Evolutionary conservation across 2,329 filamentous ascomycete genomes (phyloP).

Genomic region (Ophiostoma montium): DNA sequence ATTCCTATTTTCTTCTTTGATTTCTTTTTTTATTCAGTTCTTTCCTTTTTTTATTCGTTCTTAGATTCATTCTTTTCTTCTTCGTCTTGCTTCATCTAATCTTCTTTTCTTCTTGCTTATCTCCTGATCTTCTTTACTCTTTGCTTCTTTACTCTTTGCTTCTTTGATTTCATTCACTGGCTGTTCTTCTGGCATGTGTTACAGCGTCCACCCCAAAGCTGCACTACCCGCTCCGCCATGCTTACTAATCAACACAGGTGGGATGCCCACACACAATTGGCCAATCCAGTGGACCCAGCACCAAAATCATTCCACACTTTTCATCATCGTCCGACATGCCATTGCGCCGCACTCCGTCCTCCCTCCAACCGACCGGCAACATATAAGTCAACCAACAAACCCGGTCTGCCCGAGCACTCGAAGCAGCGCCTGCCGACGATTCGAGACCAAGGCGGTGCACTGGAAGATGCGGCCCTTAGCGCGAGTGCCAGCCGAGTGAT

Average conservation of each 20-base stretch:
- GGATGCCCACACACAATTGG: slow-evolving; percentile 7
- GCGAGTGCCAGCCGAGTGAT: background rate
- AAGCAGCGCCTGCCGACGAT: background rate
- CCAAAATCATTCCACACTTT: slow-evolving; percentile 8
- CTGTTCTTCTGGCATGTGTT: no score
- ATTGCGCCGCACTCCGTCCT: background rate
- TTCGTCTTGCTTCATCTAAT: no score
- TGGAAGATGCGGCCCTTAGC: background rate
- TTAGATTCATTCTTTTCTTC: background rate
- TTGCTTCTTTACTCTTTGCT: no score
- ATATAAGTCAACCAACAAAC: background rate
- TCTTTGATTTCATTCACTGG: no score
- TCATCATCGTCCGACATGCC: background rate
- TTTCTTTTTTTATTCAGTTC: background rate
- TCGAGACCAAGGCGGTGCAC: background rate
- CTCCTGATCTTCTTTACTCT: no score
- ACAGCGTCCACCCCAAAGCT: no score
- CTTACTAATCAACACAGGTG: no score
- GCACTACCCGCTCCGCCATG: no score
- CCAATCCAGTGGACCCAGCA: background rate
- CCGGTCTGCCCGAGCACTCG: background rate
- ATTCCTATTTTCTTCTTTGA: background rate
- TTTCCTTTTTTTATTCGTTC: background rate
- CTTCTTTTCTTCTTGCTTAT: no score
- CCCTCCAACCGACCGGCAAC: background rate